These are phyloP conservation scores for Groenewaldozyma tartarivorans DNA, from an alignment of 805 yeast species.

Conservation along the genomic window DNA sequence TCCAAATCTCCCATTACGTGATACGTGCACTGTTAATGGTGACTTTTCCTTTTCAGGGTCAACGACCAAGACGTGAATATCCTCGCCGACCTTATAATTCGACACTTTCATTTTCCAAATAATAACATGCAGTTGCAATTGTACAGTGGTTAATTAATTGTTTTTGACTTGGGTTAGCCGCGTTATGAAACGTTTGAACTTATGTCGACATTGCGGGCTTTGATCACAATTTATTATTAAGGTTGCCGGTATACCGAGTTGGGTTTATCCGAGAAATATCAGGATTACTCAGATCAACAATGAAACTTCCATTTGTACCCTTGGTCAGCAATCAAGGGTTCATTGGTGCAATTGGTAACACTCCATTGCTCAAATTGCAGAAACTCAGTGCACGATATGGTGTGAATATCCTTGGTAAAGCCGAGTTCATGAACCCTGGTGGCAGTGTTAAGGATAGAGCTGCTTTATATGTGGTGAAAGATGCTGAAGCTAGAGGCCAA, in stretches of 20 bases:
- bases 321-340: constrained; percentile 58
- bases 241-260: no score
- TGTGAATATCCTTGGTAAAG: constrained; percentile 76
- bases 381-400: constrained; percentile 49
- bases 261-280: no score
- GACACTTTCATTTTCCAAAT: neutral
- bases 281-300: no score
- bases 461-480: constrained; percentile 64
- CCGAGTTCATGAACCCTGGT: constrained; percentile 90
- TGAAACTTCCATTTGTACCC: constrained; percentile 45
- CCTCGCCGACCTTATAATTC: neutral
- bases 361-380: constrained; percentile 65
- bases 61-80: neutral
- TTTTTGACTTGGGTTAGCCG: no score
- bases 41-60: neutral
- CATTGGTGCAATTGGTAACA: constrained; percentile 84
- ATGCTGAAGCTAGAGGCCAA: constrained; percentile 57
- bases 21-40: neutral
- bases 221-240: no score
- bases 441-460: constrained; percentile 91
- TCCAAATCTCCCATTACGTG: neutral
- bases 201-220: no score
- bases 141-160: no score
- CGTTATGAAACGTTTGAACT: no score
- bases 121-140: no score